A percentile compares a stretch with the other conserved stretches of the same genome.
phyloP scores from a whole-genome alignment of 202 grass and related monocot genomes.

The Saccharum hybrid region DNA sequence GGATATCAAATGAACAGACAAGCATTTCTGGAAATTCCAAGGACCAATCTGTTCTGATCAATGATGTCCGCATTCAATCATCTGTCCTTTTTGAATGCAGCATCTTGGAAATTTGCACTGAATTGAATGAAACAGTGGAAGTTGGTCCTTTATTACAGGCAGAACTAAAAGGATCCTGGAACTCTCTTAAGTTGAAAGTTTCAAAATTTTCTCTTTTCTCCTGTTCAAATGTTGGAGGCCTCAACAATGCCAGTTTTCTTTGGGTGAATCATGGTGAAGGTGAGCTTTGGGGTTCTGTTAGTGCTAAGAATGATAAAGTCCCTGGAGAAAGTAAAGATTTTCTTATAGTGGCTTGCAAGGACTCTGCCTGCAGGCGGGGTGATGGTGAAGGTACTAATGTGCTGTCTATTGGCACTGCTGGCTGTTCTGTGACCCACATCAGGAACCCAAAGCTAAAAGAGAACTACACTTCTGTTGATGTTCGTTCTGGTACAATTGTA shows the following conservation, averaged over 20 bases:
- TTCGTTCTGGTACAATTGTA: slow-evolving; percentile 78
- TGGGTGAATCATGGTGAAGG: slow-evolving; percentile 85
- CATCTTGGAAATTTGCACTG: slow-evolving; percentile 68
- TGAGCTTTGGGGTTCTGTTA: slow-evolving; percentile 79
- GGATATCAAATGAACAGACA: slow-evolving; percentile 55
- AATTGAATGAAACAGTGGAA: slow-evolving; percentile 67
- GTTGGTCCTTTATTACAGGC: slow-evolving; percentile 78
- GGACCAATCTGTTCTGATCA: slow-evolving; percentile 38
- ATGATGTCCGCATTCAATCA: slow-evolving; percentile 61
- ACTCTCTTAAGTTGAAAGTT: slow-evolving; percentile 64
- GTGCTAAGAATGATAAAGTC: slow-evolving; percentile 47
- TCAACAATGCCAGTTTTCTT: slow-evolving; percentile 61
- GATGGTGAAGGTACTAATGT: slow-evolving; percentile 89
- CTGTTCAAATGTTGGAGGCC: slow-evolving; percentile 79
- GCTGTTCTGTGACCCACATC: slow-evolving; percentile 76
- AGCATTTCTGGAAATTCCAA: slow-evolving; percentile 41
- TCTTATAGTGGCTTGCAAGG: slow-evolving; percentile 73
- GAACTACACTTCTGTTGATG: slow-evolving; percentile 73
- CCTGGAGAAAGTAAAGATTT: slow-evolving; percentile 62
- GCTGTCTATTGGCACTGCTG: slow-evolving; percentile 72
- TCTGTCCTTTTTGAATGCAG: slow-evolving; percentile 74
- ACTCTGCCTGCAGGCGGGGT: slow-evolving; percentile 73
- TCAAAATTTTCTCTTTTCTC: slow-evolving; percentile 76
- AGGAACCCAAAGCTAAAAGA: slow-evolving; percentile 71
- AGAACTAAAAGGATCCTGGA: slow-evolving; percentile 88